Evolutionary conservation across 352 stramenopile species (phyloP).

Genomic region (Phytophthora agathidicida): DNA sequence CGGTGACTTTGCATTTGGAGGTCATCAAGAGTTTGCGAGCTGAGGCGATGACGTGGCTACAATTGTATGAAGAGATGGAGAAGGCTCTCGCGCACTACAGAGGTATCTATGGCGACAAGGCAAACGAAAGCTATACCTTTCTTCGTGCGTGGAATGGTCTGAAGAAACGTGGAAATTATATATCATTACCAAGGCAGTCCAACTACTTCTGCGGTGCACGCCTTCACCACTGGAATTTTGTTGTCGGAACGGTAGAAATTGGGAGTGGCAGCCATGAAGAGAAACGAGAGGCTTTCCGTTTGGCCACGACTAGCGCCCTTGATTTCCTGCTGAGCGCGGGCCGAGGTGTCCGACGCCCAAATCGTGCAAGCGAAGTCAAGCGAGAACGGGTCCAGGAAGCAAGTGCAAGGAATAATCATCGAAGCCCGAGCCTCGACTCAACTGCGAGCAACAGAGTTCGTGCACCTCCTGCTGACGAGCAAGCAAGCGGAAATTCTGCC

Average conservation of each 20-base stretch:
- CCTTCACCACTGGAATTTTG: conserved; percentile 70
- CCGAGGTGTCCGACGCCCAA: conserved; percentile 5
- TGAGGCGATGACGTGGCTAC: conserved; percentile 52
- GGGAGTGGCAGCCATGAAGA: conserved; percentile 67
- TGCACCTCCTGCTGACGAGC: not conserved
- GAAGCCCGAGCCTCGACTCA: conserved; percentile 23
- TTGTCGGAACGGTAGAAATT: conserved; percentile 68
- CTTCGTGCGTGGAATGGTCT: conserved; percentile 59
- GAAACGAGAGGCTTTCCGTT: conserved; percentile 54
- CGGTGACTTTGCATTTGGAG: conserved; percentile 46
- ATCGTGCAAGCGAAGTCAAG: conserved; percentile 7
- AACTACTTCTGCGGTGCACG: conserved; percentile 55
- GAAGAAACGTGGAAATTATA: conserved; percentile 39
- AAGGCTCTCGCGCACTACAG: conserved; percentile 28
- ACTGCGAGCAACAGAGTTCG: not conserved
- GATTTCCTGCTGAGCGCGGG: conserved; percentile 44
- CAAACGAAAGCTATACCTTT: conserved; percentile 50
- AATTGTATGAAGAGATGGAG: conserved; percentile 49
- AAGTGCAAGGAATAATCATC: conserved; percentile 5
- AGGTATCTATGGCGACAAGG: conserved; percentile 16
- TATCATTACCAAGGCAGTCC: conserved; percentile 47
- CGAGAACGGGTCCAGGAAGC: conserved; percentile 1
- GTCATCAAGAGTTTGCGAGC: conserved; percentile 54
- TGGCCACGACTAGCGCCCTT: conserved; percentile 47
- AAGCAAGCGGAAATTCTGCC: conserved; percentile 3